A percentile compares a stretch with the other conserved stretches of the same genome.
Conservation (phyloP, 2,329 filamentous ascomycete genomes). For the Pezicula radicicola region DNA sequence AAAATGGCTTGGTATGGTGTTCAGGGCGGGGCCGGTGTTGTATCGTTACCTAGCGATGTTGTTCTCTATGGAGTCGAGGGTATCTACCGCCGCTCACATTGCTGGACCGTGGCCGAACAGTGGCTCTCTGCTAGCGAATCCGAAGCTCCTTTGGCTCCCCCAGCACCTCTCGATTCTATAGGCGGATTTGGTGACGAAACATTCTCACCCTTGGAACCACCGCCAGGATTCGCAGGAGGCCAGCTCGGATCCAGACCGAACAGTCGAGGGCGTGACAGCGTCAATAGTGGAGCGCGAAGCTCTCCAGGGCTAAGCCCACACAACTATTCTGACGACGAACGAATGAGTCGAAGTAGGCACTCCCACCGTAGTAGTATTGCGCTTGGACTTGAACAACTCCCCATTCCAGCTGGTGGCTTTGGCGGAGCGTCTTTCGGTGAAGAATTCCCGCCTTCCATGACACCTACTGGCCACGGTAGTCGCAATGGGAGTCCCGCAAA, state of each 20-base stretch:
- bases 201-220: slow-evolving; percentile 21
- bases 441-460: background rate
- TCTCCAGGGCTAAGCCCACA: slow-evolving; percentile 2
- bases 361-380: slow-evolving; percentile 23
- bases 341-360: slow-evolving; percentile 6
- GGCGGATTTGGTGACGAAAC: background rate
- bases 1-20: slow-evolving; percentile 73
- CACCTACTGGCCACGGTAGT: background rate
- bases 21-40: slow-evolving; percentile 61
- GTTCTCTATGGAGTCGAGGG: slow-evolving; percentile 63
- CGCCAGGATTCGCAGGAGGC: slow-evolving; percentile 20
- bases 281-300: background rate
- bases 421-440: background rate
- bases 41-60: slow-evolving; percentile 59
- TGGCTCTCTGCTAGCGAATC: slow-evolving; percentile 38
- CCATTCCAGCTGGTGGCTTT: slow-evolving; percentile 12
- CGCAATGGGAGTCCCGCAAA: background rate
- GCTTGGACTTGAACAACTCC: slow-evolving; percentile 24
- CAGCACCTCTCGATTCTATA: background rate
- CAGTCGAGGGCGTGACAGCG: slow-evolving; percentile 10
- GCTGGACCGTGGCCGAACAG: slow-evolving; percentile 61
- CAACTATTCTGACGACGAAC: background rate
- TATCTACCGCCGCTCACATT: slow-evolving; percentile 66
- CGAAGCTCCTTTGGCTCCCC: background rate
- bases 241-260: slow-evolving; percentile 12